Evolutionary conservation across 192 early-diverging fungal species (phyloP).

Genomic region (Borealophlyctis nickersoniae): DNA sequence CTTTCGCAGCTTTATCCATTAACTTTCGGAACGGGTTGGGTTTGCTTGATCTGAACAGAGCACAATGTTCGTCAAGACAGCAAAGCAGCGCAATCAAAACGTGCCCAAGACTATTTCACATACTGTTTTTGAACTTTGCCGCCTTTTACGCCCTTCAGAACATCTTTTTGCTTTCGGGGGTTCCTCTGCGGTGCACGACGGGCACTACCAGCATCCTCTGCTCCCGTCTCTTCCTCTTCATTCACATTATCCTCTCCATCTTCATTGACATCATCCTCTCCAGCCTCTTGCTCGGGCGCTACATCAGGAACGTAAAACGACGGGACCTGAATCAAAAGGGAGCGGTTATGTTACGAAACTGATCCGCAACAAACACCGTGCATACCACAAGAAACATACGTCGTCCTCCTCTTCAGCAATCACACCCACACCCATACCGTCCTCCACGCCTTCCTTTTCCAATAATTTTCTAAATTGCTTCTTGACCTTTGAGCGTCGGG

Average conservation of each 20-base stretch:
- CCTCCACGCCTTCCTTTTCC: constrained; percentile 18
- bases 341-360: too few species aligned
- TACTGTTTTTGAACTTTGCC: neutral
- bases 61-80: too few species aligned
- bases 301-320: neutral
- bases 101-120: too few species aligned
- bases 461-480: constrained; percentile 27
- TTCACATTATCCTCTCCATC: neutral
- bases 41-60: constrained; percentile 16
- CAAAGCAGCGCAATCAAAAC: too few species aligned
- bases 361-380: too few species aligned
- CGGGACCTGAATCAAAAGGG: neutral
- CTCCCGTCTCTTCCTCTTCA: neutral
- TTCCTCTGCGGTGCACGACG: neutral
- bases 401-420: neutral
- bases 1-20: constrained; percentile 1
- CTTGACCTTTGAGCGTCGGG: constrained; percentile 31
- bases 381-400: neutral
- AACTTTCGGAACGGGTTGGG: constrained; percentile 25
- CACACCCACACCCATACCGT: neutral
- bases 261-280: neutral
- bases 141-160: neutral
- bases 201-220: neutral
- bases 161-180: neutral
- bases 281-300: neutral